Evolutionary conservation across 1,139 yeast species (phyloP).

Genomic region (Yamadazyma oceani): DNA sequence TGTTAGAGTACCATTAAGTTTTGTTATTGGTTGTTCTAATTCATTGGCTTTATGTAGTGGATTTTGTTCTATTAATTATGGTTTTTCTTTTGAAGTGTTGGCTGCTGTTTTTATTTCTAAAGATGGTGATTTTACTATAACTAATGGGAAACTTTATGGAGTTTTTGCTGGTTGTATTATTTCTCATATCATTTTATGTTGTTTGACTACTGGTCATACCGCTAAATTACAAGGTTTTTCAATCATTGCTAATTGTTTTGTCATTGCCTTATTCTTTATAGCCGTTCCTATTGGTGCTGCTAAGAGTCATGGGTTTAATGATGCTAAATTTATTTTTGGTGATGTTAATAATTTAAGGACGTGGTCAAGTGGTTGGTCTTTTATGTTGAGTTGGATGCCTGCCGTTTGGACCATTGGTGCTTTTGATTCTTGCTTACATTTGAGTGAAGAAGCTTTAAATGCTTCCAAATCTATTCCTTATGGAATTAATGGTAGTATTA

Average conservation of each 20-base stretch:
- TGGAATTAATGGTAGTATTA: constrained; percentile 52
- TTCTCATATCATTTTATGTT: constrained; percentile 29
- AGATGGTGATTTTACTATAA: constrained; percentile 33
- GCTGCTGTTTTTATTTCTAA: constrained; percentile 33
- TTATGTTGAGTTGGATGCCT: constrained; percentile 60
- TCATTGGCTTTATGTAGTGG: constrained; percentile 38
- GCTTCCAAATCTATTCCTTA: constrained; percentile 68
- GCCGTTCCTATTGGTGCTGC: constrained; percentile 62
- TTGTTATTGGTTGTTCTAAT: constrained; percentile 47
- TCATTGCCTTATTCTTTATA: constrained; percentile 59
- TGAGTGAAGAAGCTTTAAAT: constrained; percentile 69
- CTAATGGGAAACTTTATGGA: constrained; percentile 35
- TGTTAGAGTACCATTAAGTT: constrained; percentile 35
- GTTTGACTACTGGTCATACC: constrained; percentile 40
- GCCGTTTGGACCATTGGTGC: constrained; percentile 70
- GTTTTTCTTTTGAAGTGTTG: constrained; percentile 36
- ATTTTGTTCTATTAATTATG: constrained; percentile 39
- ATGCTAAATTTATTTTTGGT: constrained; percentile 52
- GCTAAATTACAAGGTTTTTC: constrained; percentile 63
- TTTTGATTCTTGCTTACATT: constrained; percentile 70
- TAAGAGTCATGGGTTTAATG: constrained; percentile 32
- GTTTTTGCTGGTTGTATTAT: constrained; percentile 36
- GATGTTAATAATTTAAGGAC: constrained; percentile 51
- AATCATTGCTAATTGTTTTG: constrained; percentile 52
- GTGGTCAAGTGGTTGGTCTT: constrained; percentile 72